Evolutionary conservation across 352 stramenopile species (phyloP), one percentile per base, ranked within the genome.

Genomic region (Globisporangium rhizosaccharum): DNA sequence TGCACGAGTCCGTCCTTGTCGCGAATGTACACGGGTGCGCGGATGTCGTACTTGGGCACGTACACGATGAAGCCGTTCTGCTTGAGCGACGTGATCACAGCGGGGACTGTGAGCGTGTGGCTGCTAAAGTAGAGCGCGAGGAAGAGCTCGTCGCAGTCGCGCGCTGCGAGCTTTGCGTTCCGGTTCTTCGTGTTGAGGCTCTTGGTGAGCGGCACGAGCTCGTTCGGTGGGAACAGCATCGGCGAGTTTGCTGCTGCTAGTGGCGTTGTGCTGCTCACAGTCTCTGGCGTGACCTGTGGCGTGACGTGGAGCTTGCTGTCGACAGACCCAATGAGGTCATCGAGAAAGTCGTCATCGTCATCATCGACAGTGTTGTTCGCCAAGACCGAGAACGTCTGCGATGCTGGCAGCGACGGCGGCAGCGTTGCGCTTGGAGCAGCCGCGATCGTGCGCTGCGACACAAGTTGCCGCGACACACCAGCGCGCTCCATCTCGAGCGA

Each of bases 51-150:
- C 48, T 86, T 84, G 10, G 93, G 93, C 15, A 98, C 70, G 68
- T 97, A 98, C 25, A 96, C 90, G 25, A 96, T 85, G 62, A 98
- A 90, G 11, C 93, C 93, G 65, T 98, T 98, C 56, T 90, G 72
- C 65, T 93, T 88, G 63, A 98, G 70, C 36, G 84, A 73, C 49
- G 86, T 92, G 48, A 98, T 92, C 53, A 98, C 88, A 23, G 89
- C 93, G 25, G 85, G 64, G 1, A 89, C 85, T 23, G 82, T 79
- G 14, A 96, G 77, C 1, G 81, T 82, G 65, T 97, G 83, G 39
- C 85, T 88, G 61, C 78, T 94, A 59, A 98, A 97, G 71, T 97
- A 97, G 15, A 98, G 67, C 18, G 89, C 87, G 26, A 98, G 69
- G 68, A 98, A 98, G 20, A 98, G 71, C 51, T 90, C 80, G 50